Evolutionary conservation across 495 filamentous ascomycete genomes (phyloP).

Genomic region (Penicillium lividum): DNA sequence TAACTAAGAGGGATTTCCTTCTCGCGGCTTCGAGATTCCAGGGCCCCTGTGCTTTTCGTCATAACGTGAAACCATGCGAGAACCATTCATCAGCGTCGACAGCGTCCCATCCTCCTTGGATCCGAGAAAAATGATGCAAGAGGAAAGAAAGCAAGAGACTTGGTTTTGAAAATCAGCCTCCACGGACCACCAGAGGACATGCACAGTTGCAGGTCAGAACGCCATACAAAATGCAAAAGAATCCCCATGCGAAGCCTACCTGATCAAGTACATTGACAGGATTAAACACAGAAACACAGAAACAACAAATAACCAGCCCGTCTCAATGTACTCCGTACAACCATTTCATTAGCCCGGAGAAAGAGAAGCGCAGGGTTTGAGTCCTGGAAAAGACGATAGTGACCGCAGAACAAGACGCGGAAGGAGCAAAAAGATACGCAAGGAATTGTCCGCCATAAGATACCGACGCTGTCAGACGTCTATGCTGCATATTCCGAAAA

Average conservation of each 20-base stretch:
- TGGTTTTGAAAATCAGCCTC: conserved; percentile 33
- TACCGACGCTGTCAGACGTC: conserved; percentile 54
- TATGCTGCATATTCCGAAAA: conserved; percentile 47
- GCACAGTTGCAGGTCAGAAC: conserved; percentile 51
- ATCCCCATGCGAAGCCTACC: conserved; percentile 35
- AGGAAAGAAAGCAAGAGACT: conserved; percentile 25
- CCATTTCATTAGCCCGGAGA: conserved; percentile 29
- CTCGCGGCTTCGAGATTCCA: conserved; percentile 22
- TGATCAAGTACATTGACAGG: background rate
- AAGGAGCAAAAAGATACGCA: conserved; percentile 33
- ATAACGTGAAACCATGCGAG: conserved; percentile 22
- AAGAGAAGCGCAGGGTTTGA: conserved; percentile 29
- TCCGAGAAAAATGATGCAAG: conserved; percentile 42
- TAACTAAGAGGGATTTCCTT: conserved; percentile 31
- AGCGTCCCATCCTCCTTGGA: conserved; percentile 43
- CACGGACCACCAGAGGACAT: conserved; percentile 42
- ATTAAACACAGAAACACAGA: conserved; percentile 13
- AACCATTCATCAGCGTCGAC: conserved; percentile 34
- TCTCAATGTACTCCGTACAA: background rate
- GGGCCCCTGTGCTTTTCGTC: conserved; percentile 15
- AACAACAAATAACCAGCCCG: conserved; percentile 11
- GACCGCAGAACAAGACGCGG: conserved; percentile 24
- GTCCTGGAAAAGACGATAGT: conserved; percentile 17
- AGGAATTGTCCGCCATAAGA: conserved; percentile 46
- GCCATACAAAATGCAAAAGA: conserved; percentile 51